Conservation (phyloP, 495 filamentous ascomycete species). For the Aspergillus sclerotioniger region DNA sequence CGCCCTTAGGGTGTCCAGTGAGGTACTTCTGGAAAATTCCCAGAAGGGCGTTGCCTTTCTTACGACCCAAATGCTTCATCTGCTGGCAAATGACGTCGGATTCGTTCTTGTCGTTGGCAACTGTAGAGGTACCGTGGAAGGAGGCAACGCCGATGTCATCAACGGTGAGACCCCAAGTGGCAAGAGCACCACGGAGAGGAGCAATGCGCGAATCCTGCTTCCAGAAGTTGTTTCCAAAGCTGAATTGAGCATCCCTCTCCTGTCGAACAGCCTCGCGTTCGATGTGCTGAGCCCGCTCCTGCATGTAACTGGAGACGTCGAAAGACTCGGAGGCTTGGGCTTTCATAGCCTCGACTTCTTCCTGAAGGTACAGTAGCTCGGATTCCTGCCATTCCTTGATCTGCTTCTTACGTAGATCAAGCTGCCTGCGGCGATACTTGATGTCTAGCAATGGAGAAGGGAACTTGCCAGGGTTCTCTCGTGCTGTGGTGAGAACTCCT, state of each 20-base stretch:
- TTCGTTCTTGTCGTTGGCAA: slow-evolving; percentile 99
- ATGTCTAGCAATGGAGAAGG: slow-evolving; percentile 93
- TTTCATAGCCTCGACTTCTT: slow-evolving; percentile 89
- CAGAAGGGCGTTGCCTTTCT: slow-evolving; percentile 92
- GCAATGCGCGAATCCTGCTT: slow-evolving; percentile 90
- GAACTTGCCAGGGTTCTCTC: slow-evolving; percentile 86
- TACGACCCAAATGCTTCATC: slow-evolving; percentile 87
- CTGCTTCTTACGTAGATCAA: slow-evolving; percentile 85
- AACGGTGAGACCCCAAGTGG: slow-evolving; percentile 96
- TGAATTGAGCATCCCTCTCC: slow-evolving; percentile 85
- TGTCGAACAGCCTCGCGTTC: slow-evolving; percentile 85
- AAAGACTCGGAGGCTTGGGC: slow-evolving; percentile 64
- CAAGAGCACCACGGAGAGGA: slow-evolving; percentile 88
- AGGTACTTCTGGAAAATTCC: slow-evolving; percentile 99
- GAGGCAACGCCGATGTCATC: slow-evolving; percentile 94
- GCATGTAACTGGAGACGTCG: slow-evolving; percentile 78
- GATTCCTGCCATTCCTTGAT: slow-evolving; percentile 96
- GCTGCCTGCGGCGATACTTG: slow-evolving; percentile 91
- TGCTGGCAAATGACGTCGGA: slow-evolving; percentile 97
- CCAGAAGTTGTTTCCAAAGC: slow-evolving; percentile 97
- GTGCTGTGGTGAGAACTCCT: slow-evolving; percentile 95
- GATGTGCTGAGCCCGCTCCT: slow-evolving; percentile 81
- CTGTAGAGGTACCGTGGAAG: slow-evolving; percentile 98
- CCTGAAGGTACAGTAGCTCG: slow-evolving; percentile 87
- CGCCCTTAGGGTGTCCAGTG: slow-evolving; percentile 98